These are phyloP conservation scores for Eimeria necatrix DNA, from an alignment of 169 alveolate genomes.

Conservation along the genomic window DNA sequence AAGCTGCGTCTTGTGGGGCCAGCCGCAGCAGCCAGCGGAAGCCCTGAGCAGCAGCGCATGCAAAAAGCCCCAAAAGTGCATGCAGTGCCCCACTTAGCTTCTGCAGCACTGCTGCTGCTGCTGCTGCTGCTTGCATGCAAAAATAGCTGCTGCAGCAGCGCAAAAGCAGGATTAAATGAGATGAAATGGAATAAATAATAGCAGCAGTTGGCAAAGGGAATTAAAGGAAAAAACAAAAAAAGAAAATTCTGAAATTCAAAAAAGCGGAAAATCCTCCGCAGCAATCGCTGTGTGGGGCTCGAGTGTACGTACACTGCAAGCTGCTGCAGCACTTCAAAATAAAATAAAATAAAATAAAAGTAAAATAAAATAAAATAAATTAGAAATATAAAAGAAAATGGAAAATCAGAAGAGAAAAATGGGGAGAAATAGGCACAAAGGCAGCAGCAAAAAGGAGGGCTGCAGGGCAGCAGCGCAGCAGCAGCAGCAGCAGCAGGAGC, in stretches of 20 bases:
- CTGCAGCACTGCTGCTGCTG: no score
- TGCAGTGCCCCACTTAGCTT: no score
- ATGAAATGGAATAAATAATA: not conserved
- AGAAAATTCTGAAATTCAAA: not conserved
- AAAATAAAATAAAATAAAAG: not conserved
- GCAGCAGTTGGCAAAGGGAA: not conserved
- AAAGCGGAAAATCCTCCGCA: not conserved
- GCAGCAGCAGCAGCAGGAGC: not conserved
- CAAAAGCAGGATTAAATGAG: not conserved
- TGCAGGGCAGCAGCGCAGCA: not conserved
- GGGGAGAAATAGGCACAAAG: not conserved
- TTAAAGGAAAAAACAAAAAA: not conserved
- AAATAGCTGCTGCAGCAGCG: no score
- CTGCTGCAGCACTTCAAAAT: not conserved
- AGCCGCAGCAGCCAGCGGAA: slow-evolving; percentile 68
- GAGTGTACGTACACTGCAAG: no score
- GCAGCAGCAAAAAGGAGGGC: not conserved
- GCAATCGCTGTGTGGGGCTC: no score
- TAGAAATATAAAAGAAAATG: not conserved
- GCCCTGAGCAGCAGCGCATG: slow-evolving; percentile 19
- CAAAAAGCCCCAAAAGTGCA: no score
- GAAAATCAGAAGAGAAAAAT: not conserved
- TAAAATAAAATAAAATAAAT: not conserved
- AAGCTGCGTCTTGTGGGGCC: slow-evolving; percentile 64
- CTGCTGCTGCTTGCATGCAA: no score